These are phyloP conservation scores for Colletotrichum simmondsii DNA, from an alignment of 2,329 filamentous ascomycete genomes.

Conservation along the genomic window DNA sequence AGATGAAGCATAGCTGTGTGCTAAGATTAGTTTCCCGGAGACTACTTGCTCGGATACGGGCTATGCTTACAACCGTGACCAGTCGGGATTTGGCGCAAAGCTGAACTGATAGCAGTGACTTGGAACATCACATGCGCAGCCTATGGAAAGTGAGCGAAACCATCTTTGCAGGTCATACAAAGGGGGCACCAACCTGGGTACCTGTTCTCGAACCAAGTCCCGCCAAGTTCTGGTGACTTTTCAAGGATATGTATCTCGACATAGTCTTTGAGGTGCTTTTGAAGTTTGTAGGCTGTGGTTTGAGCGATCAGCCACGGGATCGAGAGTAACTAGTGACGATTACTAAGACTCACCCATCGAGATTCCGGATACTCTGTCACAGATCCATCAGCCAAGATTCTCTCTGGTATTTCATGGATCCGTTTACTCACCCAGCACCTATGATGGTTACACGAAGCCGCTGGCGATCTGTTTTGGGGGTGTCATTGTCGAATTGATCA, in stretches of 20 bases:
- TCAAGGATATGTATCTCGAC: slow-evolving; percentile 49
- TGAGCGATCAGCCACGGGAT: background rate
- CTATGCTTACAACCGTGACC: slow-evolving; percentile 44
- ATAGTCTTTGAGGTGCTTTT: slow-evolving; percentile 32
- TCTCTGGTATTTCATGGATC: background rate
- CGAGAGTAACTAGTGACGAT: background rate
- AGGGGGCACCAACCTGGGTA: slow-evolving; percentile 23
- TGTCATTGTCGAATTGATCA: background rate
- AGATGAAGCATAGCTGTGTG: slow-evolving; percentile 46
- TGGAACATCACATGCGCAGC: slow-evolving; percentile 54
- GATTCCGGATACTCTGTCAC: background rate
- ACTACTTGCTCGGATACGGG: background rate
- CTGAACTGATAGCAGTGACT: slow-evolving; percentile 55
- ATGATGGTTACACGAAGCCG: background rate
- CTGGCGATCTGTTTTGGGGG: background rate
- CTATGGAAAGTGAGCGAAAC: background rate
- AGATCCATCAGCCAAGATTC: background rate
- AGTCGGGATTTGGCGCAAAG: slow-evolving; percentile 53
- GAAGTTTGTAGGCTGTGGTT: slow-evolving; percentile 36
- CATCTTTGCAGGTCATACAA: background rate
- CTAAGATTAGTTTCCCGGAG: background rate
- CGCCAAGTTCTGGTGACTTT: slow-evolving; percentile 54
- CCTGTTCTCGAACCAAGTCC: slow-evolving; percentile 58
- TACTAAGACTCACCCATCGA: background rate
- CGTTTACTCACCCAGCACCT: background rate